phyloP scores from a whole-genome alignment of 2,329 filamentous ascomycete genomes.

The Paraphaeosphaeria minitans region DNA sequence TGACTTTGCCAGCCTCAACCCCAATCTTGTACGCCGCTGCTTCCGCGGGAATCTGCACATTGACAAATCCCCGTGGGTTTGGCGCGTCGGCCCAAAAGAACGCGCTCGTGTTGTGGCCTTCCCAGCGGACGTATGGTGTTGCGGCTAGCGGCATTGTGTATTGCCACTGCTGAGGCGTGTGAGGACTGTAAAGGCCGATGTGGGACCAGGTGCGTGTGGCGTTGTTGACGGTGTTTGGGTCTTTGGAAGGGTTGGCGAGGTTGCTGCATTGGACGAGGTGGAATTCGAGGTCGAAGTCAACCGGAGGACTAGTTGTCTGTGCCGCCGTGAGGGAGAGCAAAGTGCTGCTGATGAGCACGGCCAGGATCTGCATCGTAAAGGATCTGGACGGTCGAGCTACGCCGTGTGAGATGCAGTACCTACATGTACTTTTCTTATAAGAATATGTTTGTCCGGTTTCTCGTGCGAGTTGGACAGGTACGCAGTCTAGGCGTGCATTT shows the following conservation, averaged over 20 bases:
- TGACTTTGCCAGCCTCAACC: conserved; percentile 3
- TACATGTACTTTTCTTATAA: not conserved
- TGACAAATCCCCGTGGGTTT: not conserved
- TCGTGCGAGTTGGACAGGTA: not conserved
- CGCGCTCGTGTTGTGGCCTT: conserved; percentile 2
- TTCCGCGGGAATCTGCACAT: conserved; percentile 2
- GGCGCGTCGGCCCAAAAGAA: conserved; percentile 4
- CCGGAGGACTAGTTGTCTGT: not conserved
- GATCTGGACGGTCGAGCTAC: not conserved
- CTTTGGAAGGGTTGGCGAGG: not conserved
- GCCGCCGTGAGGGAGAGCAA: not conserved
- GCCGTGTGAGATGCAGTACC: not conserved
- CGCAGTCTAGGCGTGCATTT: not conserved
- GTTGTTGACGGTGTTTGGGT: not conserved
- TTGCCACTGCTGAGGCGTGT: conserved; percentile 4
- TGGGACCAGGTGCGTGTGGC: conserved; percentile 4
- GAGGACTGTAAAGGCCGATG: conserved; percentile 1
- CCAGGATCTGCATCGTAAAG: not conserved
- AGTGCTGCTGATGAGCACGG: not conserved
- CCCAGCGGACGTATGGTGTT: conserved; percentile 3
- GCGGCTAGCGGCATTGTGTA: conserved; percentile 6
- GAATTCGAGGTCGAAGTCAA: conserved; percentile 7
- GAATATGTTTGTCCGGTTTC: not conserved
- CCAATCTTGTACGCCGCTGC: conserved; percentile 4
- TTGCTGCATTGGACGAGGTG: conserved; percentile 8